These are phyloP conservation scores for Saccharomycopsis sp. DNA, from an alignment of 805 yeast genomes.

Conservation along the genomic window DNA sequence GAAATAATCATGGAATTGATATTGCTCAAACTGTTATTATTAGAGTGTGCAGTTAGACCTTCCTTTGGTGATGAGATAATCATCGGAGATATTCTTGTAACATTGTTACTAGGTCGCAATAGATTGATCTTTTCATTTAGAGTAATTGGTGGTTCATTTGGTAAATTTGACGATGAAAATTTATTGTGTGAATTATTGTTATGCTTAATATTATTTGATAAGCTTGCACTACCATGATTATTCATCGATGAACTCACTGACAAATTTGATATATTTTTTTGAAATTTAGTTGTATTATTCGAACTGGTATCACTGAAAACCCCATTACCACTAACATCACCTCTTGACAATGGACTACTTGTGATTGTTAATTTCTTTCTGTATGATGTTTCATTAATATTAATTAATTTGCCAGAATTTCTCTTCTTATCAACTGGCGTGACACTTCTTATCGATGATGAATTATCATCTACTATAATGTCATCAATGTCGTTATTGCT, in stretches of 20 bases:
- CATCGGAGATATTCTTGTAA: conserved; percentile 1
- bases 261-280: not conserved
- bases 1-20: conserved; percentile 10
- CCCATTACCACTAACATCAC: not conserved
- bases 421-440: not conserved
- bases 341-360: not conserved
- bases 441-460: not conserved
- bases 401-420: not conserved
- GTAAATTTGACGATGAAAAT: not conserved
- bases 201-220: no score
- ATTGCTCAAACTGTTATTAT: conserved; percentile 19
- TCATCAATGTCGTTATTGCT: not conserved
- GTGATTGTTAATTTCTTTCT: not conserved
- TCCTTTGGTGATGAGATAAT: not conserved
- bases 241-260: not conserved
- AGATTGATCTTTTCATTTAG: conserved; percentile 20
- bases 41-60: conserved; percentile 5
- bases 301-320: not conserved
- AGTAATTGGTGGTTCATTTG: conserved; percentile 21
- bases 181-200: no score
- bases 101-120: conserved; percentile 11
- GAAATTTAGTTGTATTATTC: not conserved
- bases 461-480: not conserved
- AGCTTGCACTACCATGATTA: not conserved
- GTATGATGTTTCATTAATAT: not conserved